Conservation (phyloP, 2,329 filamentous ascomycete genomes). For the Ophiosphaerella herpotricha region DNA sequence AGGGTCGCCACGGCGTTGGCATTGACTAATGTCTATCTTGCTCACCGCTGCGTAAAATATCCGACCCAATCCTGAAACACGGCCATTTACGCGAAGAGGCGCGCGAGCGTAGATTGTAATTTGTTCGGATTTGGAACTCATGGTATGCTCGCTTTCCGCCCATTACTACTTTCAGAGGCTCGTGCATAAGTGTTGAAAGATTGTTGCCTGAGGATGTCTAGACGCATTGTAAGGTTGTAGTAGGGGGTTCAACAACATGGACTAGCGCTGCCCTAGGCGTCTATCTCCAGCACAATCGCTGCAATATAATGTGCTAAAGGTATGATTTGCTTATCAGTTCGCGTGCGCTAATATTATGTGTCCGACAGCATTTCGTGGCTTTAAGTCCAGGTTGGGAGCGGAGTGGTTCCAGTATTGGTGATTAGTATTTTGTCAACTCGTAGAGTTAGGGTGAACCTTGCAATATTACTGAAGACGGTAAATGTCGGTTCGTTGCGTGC, state of each 20-base stretch:
- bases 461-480: constrained; percentile 6
- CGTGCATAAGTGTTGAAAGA: constrained; percentile 14
- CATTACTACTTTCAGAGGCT: constrained; percentile 17
- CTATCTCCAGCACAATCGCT: constrained; percentile 16
- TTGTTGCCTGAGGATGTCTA: constrained; percentile 15
- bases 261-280: constrained; percentile 31
- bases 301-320: constrained; percentile 30
- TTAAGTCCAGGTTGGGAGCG: constrained; percentile 10
- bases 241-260: constrained; percentile 5
- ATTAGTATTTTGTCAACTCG: constrained; percentile 12
- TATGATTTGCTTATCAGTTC: constrained; percentile 33
- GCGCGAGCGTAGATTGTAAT: constrained; percentile 2
- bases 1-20: constrained; percentile 12
- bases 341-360: constrained; percentile 18
- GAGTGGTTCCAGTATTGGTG: constrained; percentile 10
- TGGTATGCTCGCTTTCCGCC: constrained; percentile 2
- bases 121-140: background rate
- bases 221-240: constrained; percentile 4
- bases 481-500: constrained; percentile 10
- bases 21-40: constrained; percentile 9
- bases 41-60: constrained; percentile 21
- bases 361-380: constrained; percentile 33
- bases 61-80: background rate
- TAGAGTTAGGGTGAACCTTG: constrained; percentile 12
- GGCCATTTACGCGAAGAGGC: constrained; percentile 1